Base-by-base conservation (phyloP, 192 early-diverging fungal species). In the Backusella liffmaniae region DNA sequence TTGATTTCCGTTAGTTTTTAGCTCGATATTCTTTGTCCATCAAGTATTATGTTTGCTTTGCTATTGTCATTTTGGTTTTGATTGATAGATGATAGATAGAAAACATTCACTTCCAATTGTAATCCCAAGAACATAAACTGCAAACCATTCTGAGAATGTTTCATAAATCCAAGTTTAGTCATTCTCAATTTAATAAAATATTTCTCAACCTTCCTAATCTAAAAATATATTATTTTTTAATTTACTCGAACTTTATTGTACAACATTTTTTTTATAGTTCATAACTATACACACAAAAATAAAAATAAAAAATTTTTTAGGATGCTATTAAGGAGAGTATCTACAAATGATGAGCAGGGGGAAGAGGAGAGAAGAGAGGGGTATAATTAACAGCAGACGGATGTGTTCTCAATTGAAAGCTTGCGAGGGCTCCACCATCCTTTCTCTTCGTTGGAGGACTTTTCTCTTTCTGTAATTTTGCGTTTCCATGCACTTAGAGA, bases 191-290 rank as follows among this genome's bases (percentile, higher is more conserved):
- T 62, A 62, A 26, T 62, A 13, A 49, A 49, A 62, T 62, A 62
- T 29, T 62, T 62, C 56, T 62, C 56, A 62, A 62, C 23, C 8
- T 59, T 59, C 56, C 56, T 59, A 26, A 26, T 59, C 56, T 59
- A 59, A 59, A 59, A 59, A 59, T 59, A 59, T 59, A 59, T 59
- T 59, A 59, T 59, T 59, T 59, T 59, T 59, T 59, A 59, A 59
- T 59, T 59, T 59, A 59, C 56, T 59, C 56, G 56, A 59, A 59
- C 56, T 59, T 59, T 59, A 59, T 59, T 59, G 56, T 59, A 59
- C 56, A 59, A 59, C 56, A 10, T 12, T 59, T 62, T 62, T 62
- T 62, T 62, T 62, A 29, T 62, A 29, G n/a, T 59, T 59, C 46
- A 49, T 49, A 49, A 49, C 46, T 49, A 49, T 49, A 49, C 46